Evolutionary conservation across 2,329 filamentous ascomycete genomes (phyloP).

Genomic region (Sporothrix protearum): DNA sequence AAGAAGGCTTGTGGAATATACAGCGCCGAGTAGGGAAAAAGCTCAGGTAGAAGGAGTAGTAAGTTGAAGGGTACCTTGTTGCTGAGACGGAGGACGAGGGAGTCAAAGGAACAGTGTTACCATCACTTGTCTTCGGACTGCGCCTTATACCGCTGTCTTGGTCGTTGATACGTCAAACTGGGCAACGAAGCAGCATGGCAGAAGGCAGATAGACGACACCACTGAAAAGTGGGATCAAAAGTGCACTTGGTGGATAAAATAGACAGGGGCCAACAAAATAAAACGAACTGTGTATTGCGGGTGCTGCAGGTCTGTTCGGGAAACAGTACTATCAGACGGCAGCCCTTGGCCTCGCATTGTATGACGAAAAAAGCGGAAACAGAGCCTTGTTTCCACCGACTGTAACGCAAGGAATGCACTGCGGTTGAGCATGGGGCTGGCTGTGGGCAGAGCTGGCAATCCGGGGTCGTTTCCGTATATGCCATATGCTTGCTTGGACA

Average conservation of each 20-base stretch:
- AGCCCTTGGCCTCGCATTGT: background rate
- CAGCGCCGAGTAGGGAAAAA: background rate
- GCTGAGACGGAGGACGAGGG: background rate
- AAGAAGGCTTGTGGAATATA: background rate
- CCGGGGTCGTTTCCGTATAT: background rate
- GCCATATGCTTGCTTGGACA: background rate
- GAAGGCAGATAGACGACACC: background rate
- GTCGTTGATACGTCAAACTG: background rate
- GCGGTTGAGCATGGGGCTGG: background rate
- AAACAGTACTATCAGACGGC: background rate
- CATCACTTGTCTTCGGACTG: background rate
- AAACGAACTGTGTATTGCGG: background rate
- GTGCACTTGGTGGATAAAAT: background rate
- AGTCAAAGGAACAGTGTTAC: background rate
- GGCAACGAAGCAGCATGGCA: background rate
- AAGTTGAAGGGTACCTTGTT: background rate
- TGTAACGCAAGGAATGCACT: slow-evolving; percentile 1
- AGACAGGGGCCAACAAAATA: background rate
- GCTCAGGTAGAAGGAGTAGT: background rate
- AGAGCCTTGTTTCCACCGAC: slow-evolving; percentile 6
- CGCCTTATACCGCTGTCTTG: background rate
- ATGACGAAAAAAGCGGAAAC: background rate
- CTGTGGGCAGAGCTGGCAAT: background rate
- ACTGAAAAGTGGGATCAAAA: background rate
- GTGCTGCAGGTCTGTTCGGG: background rate